Percentiles rank a stretch among this genome's conserved stretches.
Conservation (phyloP, 768 basidiomycete species). For the Hortiboletus campestris region DNA sequence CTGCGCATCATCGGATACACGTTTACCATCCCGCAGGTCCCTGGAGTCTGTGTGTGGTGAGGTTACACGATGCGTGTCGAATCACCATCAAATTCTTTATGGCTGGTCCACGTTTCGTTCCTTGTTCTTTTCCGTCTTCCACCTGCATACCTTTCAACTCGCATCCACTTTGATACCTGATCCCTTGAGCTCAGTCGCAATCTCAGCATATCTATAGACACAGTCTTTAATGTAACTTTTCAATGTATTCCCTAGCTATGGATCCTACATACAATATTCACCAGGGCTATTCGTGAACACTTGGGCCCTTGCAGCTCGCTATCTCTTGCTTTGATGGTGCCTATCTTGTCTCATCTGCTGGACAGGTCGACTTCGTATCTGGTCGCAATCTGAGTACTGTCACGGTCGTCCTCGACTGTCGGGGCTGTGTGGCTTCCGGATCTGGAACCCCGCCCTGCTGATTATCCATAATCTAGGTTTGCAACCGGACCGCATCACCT, state of each 20-base stretch:
- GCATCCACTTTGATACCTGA: conserved; percentile 26
- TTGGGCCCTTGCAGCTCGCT: neutral
- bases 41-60: conserved; percentile 2
- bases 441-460: neutral
- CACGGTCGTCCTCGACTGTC: too few relatives aligned
- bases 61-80: conserved; percentile 8
- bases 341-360: neutral
- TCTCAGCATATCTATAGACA: conserved; percentile 29
- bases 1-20: conserved; percentile 5
- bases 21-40: conserved; percentile 2
- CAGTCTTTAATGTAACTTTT: conserved; percentile 24
- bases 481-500: neutral
- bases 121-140: neutral
- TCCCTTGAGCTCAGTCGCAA: conserved; percentile 14
- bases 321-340: neutral
- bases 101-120: conserved; percentile 21
- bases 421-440: neutral
- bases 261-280: conserved; percentile 22
- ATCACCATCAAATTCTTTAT: conserved; percentile 6
- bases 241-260: conserved; percentile 24
- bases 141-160: conserved; percentile 8
- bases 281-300: conserved; percentile 15
- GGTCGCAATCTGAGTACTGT: neutral
- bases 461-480: neutral
- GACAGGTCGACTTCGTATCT: neutral